Evolutionary conservation across 2,329 filamentous ascomycete genomes (phyloP), one percentile per base, ranked within the genome.

Genomic region (Fusarium proliferatum): DNA sequence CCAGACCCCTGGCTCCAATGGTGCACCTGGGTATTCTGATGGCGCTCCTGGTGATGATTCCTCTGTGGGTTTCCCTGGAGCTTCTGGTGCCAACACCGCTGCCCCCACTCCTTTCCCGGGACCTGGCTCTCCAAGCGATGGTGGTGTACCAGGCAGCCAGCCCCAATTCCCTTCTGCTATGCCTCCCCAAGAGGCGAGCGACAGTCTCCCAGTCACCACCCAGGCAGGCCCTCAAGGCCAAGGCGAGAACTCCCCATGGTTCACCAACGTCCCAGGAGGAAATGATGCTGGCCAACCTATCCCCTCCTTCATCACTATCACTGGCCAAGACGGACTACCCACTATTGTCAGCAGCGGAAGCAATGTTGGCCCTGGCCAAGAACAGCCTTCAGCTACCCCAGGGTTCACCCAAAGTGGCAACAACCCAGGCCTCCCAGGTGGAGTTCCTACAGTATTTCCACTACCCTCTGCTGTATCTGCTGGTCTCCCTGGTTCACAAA

Each of bases 241-340:
- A 58, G 65, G 55, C 23, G 73, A 66, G 23, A 61, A 41, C 43
- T 62, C 59, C 23, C 59, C 74, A n/a, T 70, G 64, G 64, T 38
- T 58, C 17, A 75, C 76, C 26, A 66, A 68, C 34, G 28, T 46
- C 23, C 69, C 67, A 33, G 73, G 57, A 4, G 66, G 45, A 38
- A 52, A 55, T 38, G 59, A 59, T 48, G 67, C 45, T 49, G 67
- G 49, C 23, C 66, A 69, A 28, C 33, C 58, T 15, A 51, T 73
- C 21, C 52, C 67, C 38, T 68, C 75, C 45, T 77, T 61, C 42
- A 55, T 78, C 48, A 77, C 76, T 17, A 67, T 76, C 45, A 75
- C 65, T 33, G 77, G 77, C 5, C 39, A 63, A 30, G 76, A 78
- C 42, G 80, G 80, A 16, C 69, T 77, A 19, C 77, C 76, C 17